These are phyloP conservation scores for Dichotomocladium elegans DNA, from an alignment of 371 early-diverging fungal genomes.

Conservation along the genomic window DNA sequence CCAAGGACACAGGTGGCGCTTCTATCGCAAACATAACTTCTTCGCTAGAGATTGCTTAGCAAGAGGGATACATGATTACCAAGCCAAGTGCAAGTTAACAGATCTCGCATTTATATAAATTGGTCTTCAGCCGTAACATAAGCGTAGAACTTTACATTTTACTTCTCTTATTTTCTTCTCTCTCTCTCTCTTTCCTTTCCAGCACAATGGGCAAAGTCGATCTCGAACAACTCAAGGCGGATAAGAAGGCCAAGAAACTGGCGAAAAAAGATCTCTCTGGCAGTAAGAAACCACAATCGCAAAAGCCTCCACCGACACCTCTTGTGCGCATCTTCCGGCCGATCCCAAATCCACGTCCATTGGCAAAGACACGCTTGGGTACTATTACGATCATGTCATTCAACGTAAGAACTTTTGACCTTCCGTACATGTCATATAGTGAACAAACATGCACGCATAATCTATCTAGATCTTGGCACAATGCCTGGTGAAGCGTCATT, in stretches of 20 bases:
- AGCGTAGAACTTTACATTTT: neutral
- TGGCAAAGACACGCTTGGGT: constrained; percentile 2
- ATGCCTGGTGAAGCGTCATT: constrained; percentile 46
- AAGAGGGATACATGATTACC: neutral
- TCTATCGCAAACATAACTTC: neutral
- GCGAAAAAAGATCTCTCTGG: constrained; percentile 8
- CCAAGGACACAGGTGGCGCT: too few relatives aligned
- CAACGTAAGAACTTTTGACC: constrained; percentile 19
- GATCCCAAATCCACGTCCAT: constrained; percentile 9
- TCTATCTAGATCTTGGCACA: constrained; percentile 48
- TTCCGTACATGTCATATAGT: neutral
- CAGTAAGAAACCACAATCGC: neutral
- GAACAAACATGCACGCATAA: neutral
- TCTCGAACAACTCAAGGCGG: constrained; percentile 8
- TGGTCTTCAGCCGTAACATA: neutral
- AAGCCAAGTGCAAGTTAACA: neutral
- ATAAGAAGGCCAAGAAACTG: constrained; percentile 16
- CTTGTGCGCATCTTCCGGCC: constrained; percentile 16
- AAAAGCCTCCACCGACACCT: constrained; percentile 13
- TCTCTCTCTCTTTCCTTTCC: too few relatives aligned
- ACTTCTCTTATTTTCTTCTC: too few relatives aligned
- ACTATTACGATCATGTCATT: constrained; percentile 32
- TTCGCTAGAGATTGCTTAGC: neutral
- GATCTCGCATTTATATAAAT: neutral
- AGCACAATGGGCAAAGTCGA: constrained; percentile 11